These are phyloP conservation scores for Coriaria nepalensis DNA, from an alignment of 306 rosid genomes.

Conservation along the genomic window DNA sequence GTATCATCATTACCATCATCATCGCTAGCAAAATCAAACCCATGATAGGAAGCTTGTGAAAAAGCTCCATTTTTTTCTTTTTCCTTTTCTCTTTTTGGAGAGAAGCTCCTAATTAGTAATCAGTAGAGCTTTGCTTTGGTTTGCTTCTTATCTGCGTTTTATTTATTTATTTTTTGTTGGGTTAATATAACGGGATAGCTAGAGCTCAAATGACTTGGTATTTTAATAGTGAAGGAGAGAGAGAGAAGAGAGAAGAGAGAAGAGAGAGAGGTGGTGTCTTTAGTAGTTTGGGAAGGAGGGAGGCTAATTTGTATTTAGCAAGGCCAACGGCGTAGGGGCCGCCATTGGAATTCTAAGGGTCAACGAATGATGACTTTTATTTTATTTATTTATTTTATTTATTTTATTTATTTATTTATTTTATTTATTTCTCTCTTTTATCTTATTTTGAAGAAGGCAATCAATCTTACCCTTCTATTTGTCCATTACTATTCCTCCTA, in stretches of 20 bases:
- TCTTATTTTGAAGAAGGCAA: constrained; percentile 17
- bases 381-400: too few species aligned
- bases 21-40: constrained; percentile 16
- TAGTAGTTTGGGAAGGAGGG: too few species aligned
- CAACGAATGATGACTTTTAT: constrained; percentile 44
- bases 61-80: too few species aligned
- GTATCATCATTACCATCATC: constrained; percentile 1
- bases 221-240: constrained; percentile 5
- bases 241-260: constrained; percentile 5
- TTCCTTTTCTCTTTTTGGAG: too few species aligned
- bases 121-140: neutral
- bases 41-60: constrained; percentile 23
- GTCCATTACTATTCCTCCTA: constrained; percentile 7
- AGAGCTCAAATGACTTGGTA: neutral
- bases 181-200: neutral
- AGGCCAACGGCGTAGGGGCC: constrained; percentile 98
- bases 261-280: constrained; percentile 13
- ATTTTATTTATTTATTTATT: too few species aligned
- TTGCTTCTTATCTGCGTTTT: neutral
- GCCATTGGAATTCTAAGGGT: constrained; percentile 76
- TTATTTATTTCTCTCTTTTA: constrained; percentile 1
- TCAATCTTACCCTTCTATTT: constrained; percentile 36
- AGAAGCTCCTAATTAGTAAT: too few species aligned
- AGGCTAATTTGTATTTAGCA: constrained; percentile 10
- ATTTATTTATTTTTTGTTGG: constrained; percentile 1